Base-by-base conservation (phyloP, 2,329 filamentous ascomycete species). In the Nothomitra cinnamomea region DNA sequence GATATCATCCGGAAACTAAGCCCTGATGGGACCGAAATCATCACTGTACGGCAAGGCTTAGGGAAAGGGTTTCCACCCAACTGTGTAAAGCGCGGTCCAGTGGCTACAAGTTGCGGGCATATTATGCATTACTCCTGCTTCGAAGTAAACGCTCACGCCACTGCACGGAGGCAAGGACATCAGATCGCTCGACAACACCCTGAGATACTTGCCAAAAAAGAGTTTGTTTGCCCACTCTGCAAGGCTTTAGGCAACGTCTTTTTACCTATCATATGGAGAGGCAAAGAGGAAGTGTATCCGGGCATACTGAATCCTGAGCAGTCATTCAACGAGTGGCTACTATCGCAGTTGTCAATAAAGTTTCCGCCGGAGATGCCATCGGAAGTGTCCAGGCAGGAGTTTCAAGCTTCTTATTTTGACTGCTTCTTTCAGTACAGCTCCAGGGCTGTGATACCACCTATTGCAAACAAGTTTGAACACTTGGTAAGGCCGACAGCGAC, bases 121-220 rank as follows among this genome's bases (percentile, higher is more conserved):
- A 94, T 98, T 62, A 98, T 98, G 92, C 92, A 98, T 66, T 96
- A 86, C 65, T 81, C 79, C 60, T 98, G 92, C 68, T 98, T 98
- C 64, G 88, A 95, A 62, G 79, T 85, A 41, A 98, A 96, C 63
- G 84, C 87, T 58, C 79, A 85, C 47, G 87, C 90, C 2, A 94
- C 87, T 0, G 75, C 82, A 53, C 78, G 89, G 56, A 79, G 92
- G 40, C 94, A 98, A 64, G 79, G 78, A 19, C 87, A 92, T 61
- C 92, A 98, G 65, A 95, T 98, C 65, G 89, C 92, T 6, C 79
- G 92, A 13, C 87, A 95, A 61, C 92, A 96, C 61, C 92, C 92
- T 0, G 94, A 98, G 65, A 77, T 82, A 54, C 75, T 87, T 1
- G 73, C 77, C 19, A 73, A 78, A 43, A 85, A 94, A 57, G 92